A percentile compares a stretch with the other conserved stretches of the same genome.
Evolutionary conservation across 495 filamentous ascomycete species (phyloP).

Genomic region (Penicillium waksmanii): DNA sequence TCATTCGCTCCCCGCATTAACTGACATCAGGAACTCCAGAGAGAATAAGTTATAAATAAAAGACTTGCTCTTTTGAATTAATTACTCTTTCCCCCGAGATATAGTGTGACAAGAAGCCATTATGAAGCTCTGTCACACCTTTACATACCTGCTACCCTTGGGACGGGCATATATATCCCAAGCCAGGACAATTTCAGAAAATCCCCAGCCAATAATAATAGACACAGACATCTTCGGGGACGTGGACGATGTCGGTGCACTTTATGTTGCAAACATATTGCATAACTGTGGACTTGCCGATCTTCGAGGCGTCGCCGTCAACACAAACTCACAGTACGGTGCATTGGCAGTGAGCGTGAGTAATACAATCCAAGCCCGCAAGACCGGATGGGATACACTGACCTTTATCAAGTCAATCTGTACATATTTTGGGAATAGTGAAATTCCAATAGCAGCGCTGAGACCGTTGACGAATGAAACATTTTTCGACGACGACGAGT

Average conservation of each 20-base stretch:
- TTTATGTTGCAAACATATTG: slow-evolving; percentile 1
- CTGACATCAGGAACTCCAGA: background rate
- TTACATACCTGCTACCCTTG: slow-evolving; percentile 3
- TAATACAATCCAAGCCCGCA: background rate
- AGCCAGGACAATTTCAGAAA: slow-evolving; percentile 1
- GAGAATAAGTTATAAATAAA: background rate
- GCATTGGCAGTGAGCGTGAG: slow-evolving; percentile 2
- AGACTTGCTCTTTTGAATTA: background rate
- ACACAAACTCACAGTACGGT: slow-evolving; percentile 7
- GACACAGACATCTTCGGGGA: slow-evolving; percentile 11
- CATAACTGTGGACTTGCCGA: slow-evolving; percentile 10
- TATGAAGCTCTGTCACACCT: background rate
- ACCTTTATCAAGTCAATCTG: background rate
- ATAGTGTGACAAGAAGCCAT: background rate
- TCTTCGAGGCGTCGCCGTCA: slow-evolving; percentile 4
- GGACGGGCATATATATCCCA: background rate
- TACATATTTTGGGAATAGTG: slow-evolving; percentile 6
- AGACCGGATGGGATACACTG: background rate
- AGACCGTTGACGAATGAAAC: slow-evolving; percentile 9
- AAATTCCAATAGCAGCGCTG: slow-evolving; percentile 8
- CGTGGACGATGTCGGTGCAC: slow-evolving; percentile 8
- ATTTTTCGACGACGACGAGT: background rate
- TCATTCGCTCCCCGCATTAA: background rate
- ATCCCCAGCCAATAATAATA: background rate
- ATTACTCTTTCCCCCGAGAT: background rate